Conservation (phyloP, 352 stramenopile species). For the Globisporangium solare region DNA sequence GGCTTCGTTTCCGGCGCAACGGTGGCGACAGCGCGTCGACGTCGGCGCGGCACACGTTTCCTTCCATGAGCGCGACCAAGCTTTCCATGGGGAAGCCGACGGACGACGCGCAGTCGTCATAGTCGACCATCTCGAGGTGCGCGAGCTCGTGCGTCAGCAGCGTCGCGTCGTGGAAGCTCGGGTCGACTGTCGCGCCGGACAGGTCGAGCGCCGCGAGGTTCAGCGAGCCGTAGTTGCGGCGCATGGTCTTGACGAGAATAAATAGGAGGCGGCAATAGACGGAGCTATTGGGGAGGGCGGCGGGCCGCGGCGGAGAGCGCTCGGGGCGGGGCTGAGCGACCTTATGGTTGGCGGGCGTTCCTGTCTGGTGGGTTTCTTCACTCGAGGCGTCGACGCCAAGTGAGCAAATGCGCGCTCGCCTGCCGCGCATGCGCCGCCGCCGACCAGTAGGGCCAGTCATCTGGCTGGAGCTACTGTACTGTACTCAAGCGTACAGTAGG, state of each 20-base stretch:
- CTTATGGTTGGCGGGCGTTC: conserved; percentile 7
- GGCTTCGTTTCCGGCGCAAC: conserved; percentile 18
- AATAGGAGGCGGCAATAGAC: conserved; percentile 1
- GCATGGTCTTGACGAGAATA: conserved; percentile 22
- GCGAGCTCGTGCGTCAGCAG: conserved; percentile 23
- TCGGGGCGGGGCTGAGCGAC: not conserved
- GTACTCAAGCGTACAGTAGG: no score
- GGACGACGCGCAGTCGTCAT: conserved; percentile 29
- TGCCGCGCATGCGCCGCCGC: not conserved
- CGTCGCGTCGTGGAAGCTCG: conserved; percentile 20
- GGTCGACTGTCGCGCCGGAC: conserved; percentile 16
- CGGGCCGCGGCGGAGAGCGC: conserved; percentile 1
- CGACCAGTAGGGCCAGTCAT: conserved; percentile 5
- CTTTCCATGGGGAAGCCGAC: conserved; percentile 21
- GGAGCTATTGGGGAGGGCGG: not conserved
- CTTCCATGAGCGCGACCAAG: conserved; percentile 1
- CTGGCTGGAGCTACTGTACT: not conserved
- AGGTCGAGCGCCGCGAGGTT: conserved; percentile 47
- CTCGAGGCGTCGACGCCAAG: conserved; percentile 8
- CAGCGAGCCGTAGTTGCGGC: conserved; percentile 51
- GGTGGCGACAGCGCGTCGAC: conserved; percentile 16
- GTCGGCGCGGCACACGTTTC: conserved; percentile 12
- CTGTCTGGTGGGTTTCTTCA: not conserved
- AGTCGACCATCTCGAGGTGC: conserved; percentile 18
- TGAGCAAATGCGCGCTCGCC: not conserved